Conservation (phyloP, 2,329 filamentous ascomycete genomes). For the Scytalidium sp. region DNA sequence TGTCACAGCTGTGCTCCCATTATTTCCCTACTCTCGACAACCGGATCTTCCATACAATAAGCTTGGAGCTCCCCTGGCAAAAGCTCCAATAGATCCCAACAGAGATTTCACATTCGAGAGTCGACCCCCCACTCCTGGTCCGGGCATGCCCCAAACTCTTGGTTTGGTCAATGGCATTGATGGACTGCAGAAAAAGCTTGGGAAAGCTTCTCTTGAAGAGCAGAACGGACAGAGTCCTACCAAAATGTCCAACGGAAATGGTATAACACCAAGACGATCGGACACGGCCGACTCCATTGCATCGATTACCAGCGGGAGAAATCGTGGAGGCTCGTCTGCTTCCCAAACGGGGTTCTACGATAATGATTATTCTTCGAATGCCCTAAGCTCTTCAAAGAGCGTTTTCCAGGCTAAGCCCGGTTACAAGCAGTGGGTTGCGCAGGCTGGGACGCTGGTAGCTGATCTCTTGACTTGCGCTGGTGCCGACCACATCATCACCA, state of each 20-base stretch:
- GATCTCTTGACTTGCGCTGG: constrained; percentile 94
- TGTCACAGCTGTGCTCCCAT: constrained; percentile 88
- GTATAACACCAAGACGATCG: constrained; percentile 29
- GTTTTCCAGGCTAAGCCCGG: constrained; percentile 81
- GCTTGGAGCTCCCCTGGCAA: constrained; percentile 80
- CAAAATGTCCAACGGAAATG: constrained; percentile 32
- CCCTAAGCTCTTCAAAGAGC: constrained; percentile 46
- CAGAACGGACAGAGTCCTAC: constrained; percentile 41
- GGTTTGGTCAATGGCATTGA: constrained; percentile 66
- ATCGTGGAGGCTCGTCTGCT: constrained; percentile 17
- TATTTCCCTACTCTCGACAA: constrained; percentile 96
- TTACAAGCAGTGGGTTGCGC: constrained; percentile 98
- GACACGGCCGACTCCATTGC: constrained; percentile 38
- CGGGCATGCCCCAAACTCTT: constrained; percentile 64
- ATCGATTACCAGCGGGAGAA: constrained; percentile 24
- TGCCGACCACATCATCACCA: constrained; percentile 94
- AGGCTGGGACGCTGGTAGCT: constrained; percentile 91
- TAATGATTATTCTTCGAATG: constrained; percentile 54
- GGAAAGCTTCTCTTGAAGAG: constrained; percentile 62
- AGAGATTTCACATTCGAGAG: constrained; percentile 86
- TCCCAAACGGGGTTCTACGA: constrained; percentile 42
- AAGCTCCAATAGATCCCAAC: constrained; percentile 50
- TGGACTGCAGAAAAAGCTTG: constrained; percentile 68
- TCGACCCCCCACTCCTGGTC: constrained; percentile 80
- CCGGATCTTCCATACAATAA: constrained; percentile 98